Evolutionary conservation across 2,329 filamentous ascomycete genomes (phyloP).

Genomic region (Trichoderma pleuroti): DNA sequence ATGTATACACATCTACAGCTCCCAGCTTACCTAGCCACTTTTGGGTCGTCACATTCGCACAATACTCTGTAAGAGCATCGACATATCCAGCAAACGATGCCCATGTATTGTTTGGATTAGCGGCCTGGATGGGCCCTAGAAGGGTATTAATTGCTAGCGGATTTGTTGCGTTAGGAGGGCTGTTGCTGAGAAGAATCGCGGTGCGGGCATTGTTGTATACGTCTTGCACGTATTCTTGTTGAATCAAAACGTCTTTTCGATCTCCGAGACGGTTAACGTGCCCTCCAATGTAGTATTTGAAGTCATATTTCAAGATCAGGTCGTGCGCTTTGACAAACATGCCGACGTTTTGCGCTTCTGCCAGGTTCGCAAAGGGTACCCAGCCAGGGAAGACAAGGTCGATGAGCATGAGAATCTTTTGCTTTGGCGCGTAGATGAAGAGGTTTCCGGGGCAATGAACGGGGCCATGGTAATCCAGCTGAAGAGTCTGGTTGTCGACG

Average conservation of each 20-base stretch:
- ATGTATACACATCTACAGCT: not conserved
- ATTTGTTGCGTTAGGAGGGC: not conserved
- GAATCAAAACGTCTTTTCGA: not conserved
- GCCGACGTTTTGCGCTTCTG: not conserved
- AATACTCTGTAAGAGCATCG: not conserved
- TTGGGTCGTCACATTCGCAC: not conserved
- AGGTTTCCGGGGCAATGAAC: not conserved
- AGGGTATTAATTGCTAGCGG: not conserved
- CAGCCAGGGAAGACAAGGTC: not conserved
- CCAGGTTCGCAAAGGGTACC: not conserved
- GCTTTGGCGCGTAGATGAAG: not conserved
- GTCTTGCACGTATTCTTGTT: not conserved
- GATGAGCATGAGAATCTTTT: not conserved
- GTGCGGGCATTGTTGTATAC: not conserved
- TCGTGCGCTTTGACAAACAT: not conserved
- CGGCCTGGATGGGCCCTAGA: not conserved
- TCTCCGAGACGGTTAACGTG: not conserved
- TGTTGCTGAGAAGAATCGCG: not conserved
- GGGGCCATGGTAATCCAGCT: not conserved
- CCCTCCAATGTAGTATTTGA: not conserved
- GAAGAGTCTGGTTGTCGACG: not conserved
- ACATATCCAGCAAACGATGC: not conserved
- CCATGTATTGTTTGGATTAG: not conserved
- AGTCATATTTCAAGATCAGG: not conserved
- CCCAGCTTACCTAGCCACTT: not conserved